Evolutionary conservation across 495 filamentous ascomycete species (phyloP).

Genomic region (Patellaria atrata): DNA sequence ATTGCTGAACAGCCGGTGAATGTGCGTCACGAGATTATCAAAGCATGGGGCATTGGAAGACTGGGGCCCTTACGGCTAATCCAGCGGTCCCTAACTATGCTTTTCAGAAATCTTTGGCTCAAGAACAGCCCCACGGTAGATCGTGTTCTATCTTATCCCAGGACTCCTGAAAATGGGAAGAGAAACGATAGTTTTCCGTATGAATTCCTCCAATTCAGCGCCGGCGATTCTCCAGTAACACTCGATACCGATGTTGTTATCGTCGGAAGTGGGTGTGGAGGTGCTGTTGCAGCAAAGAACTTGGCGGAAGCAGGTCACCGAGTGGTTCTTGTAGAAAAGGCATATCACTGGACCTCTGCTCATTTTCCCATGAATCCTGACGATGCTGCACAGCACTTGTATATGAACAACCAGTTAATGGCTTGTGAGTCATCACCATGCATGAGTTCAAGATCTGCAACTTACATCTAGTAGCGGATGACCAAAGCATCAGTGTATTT

Average conservation of each 20-base stretch:
- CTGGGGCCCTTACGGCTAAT: conserved; percentile 21
- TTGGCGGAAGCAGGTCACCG: conserved; percentile 58
- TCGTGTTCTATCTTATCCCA: conserved; percentile 46
- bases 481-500: conserved; percentile 44
- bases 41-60: conserved; percentile 19
- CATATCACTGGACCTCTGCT: conserved; percentile 54
- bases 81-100: conserved; percentile 17
- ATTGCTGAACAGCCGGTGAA: conserved; percentile 21
- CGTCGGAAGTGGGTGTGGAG: conserved; percentile 77
- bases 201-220: conserved; percentile 38
- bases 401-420: conserved; percentile 24
- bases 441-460: not conserved
- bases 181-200: conserved; percentile 41
- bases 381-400: conserved; percentile 45
- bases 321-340: conserved; percentile 75
- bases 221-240: conserved; percentile 33
- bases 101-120: conserved; percentile 37
- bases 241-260: conserved; percentile 73
- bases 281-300: conserved; percentile 68
- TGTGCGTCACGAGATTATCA: conserved; percentile 21
- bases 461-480: conserved; percentile 34
- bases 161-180: conserved; percentile 44
- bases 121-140: conserved; percentile 42
- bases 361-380: conserved; percentile 57
- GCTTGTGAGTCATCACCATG: conserved; percentile 6